Evolutionary conservation across 257 asterid species (phyloP).

Genomic region (Gynochthodes officinalis): DNA sequence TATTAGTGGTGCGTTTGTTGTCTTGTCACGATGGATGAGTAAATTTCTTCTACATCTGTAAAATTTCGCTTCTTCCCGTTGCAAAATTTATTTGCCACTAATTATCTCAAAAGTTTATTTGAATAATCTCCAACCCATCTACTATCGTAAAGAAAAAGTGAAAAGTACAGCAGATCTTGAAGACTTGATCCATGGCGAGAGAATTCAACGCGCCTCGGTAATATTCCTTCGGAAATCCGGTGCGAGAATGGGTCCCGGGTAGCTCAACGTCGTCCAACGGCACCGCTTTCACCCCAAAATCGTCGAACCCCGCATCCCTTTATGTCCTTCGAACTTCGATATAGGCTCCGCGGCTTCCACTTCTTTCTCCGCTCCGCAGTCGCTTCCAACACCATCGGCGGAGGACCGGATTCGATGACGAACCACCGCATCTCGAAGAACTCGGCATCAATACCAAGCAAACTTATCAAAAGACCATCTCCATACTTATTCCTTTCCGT

Average conservation of each 20-base stretch:
- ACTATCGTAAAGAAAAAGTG: neutral
- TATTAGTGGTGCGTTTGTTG: too few species aligned
- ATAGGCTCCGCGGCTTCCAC: slow-evolving; percentile 66
- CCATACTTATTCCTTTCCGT: too few species aligned
- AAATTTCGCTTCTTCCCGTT: too few species aligned
- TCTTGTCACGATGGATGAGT: too few species aligned
- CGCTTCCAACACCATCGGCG: slow-evolving; percentile 40
- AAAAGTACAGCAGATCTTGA: slow-evolving; percentile 31
- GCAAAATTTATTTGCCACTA: too few species aligned
- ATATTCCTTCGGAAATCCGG: slow-evolving; percentile 68
- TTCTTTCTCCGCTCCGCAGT: slow-evolving; percentile 69
- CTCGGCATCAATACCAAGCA: slow-evolving; percentile 70
- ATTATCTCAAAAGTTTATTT: too few species aligned
- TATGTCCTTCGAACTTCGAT: slow-evolving; percentile 91
- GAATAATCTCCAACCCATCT: too few species aligned
- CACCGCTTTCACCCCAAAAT: too few species aligned
- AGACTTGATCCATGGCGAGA: slow-evolving; percentile 62
- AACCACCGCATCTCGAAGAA: slow-evolving; percentile 85
- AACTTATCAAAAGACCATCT: too few species aligned
- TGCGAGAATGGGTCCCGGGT: slow-evolving; percentile 30
- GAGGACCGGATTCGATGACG: slow-evolving; percentile 65
- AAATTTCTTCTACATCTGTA: too few species aligned
- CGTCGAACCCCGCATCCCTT: slow-evolving; percentile 77
- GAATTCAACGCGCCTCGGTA: too few species aligned
- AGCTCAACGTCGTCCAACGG: too few species aligned